Conservation (phyloP, 1,139 yeast genomes). For the Scheffersomyces lignicola region DNA sequence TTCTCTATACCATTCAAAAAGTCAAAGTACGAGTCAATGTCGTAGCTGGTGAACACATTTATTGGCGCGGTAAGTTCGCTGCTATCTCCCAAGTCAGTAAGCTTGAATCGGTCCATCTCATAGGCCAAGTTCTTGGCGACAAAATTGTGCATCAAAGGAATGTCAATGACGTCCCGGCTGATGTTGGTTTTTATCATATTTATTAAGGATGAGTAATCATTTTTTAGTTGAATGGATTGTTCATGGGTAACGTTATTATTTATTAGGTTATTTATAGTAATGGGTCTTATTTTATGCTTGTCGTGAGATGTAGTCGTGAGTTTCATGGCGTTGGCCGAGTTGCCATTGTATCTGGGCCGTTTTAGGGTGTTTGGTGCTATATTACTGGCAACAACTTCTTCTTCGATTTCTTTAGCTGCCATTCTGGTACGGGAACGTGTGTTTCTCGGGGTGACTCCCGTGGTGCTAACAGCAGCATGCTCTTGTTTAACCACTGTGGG, state of each 20-base stretch:
- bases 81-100: constrained; percentile 12
- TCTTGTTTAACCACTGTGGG: too few species aligned
- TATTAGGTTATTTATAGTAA: constrained; percentile 16
- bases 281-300: constrained; percentile 5
- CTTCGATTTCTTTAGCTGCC: constrained; percentile 11
- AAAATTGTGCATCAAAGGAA: constrained; percentile 21
- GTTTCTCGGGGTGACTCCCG: too few species aligned
- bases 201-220: constrained; percentile 21
- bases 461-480: too few species aligned
- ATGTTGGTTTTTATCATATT: constrained; percentile 16
- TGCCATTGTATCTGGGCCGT: too few species aligned
- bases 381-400: too few species aligned
- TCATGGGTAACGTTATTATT: constrained; percentile 13
- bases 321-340: too few species aligned
- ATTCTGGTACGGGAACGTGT: neutral
- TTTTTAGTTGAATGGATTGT: constrained; percentile 8
- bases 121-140: constrained; percentile 23
- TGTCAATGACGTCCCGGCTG: constrained; percentile 18
- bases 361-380: too few species aligned
- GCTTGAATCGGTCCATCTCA: constrained; percentile 20
- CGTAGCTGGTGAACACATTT: constrained; percentile 18
- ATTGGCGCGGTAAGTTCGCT: neutral
- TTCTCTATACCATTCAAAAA: constrained; percentile 9
- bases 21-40: constrained; percentile 26
- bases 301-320: too few species aligned